Evolutionary conservation across 495 filamentous ascomycete species (phyloP), one percentile per base, ranked within the genome.

Genomic region (Tuber umbilicatum): DNA sequence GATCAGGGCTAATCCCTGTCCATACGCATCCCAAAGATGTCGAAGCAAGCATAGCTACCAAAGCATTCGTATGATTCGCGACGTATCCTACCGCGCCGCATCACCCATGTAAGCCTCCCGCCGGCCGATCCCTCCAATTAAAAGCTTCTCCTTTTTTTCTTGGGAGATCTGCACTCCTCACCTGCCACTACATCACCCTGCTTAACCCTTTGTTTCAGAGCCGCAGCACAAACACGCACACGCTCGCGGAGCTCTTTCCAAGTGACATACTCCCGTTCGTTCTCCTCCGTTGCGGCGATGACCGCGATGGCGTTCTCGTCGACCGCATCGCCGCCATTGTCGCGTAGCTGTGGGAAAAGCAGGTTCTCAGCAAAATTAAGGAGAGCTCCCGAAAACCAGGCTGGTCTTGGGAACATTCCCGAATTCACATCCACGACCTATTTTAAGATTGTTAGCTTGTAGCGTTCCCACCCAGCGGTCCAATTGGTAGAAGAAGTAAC

Each of bases 361-460:
- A 97, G 86, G 83, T 97, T 97, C 85, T 97, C 92, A 37, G 94
- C 93, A 83, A 97, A 97, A 81, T 97, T 97, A 73, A 97, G 85
- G 69, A 84, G 89, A 31, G 91, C 89, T 10, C 90, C 91, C 60
- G 88, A 83, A 82, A 97, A 99, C 86, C 97, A 97, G 39, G 86
- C 84, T 2, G 95, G 94, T 55, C 92, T 88, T 19, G 95, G 95
- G 80, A 95, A 97, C 84, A 99, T 90, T 31, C 87, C 83, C 2
- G 89, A 85, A 69, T 87, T 81, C 42, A 87, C 83, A 42, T 90
- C 86, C 21, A 97, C 84, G 38, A 93, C 91, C 93, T 96, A 83
- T 69, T 27, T 7, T 19, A 43, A 31, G 3, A 21, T 55, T 75
- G 42, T 68, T 75, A 71, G 14, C 27, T 35, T 67, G 38, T 10